phyloP scores from a whole-genome alignment of 106 monocot genomes.

The Acorus gramineus region DNA sequence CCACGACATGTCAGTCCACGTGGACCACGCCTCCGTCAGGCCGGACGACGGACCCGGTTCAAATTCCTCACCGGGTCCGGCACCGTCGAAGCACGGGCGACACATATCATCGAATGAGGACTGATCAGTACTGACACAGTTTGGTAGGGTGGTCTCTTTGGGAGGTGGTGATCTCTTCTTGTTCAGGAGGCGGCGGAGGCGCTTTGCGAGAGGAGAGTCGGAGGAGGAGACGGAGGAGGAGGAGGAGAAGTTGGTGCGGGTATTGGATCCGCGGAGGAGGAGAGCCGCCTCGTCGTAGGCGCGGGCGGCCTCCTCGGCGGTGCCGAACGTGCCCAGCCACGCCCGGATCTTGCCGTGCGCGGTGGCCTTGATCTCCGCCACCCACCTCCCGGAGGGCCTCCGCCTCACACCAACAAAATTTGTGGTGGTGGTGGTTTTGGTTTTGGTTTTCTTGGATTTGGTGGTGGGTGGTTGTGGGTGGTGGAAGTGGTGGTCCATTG shows the following conservation, averaged over 20 bases:
- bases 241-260: slow-evolving; percentile 39
- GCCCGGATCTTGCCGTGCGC: slow-evolving; percentile 45
- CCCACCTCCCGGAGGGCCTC: slow-evolving; percentile 61
- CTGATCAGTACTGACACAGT: not conserved
- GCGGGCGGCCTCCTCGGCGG: slow-evolving; percentile 46
- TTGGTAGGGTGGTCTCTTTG: not conserved
- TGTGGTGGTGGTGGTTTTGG: slow-evolving; percentile 4
- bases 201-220: slow-evolving; percentile 14
- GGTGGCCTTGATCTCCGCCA: slow-evolving; percentile 65
- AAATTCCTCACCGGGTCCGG: slow-evolving; percentile 9
- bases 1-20: slow-evolving; percentile 13
- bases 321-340: slow-evolving; percentile 74
- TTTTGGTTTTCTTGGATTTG: slow-evolving; percentile 16
- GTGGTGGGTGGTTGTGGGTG: slow-evolving; percentile 1
- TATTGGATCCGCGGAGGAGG: slow-evolving; percentile 52
- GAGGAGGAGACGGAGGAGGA: not conserved
- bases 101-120: slow-evolving; percentile 18
- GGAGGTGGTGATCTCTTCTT: slow-evolving; percentile 11
- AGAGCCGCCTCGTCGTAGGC: slow-evolving; percentile 60
- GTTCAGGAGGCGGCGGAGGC: slow-evolving; percentile 20
- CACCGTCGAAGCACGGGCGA: slow-evolving; percentile 9
- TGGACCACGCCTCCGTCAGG: too few species aligned
- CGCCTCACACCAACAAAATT: slow-evolving; percentile 57
- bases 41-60: not conserved
- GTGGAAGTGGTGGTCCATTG: slow-evolving; percentile 32